These are phyloP conservation scores for Micromonas commoda DNA, from an alignment of 139 green algal species.

Conservation along the genomic window DNA sequence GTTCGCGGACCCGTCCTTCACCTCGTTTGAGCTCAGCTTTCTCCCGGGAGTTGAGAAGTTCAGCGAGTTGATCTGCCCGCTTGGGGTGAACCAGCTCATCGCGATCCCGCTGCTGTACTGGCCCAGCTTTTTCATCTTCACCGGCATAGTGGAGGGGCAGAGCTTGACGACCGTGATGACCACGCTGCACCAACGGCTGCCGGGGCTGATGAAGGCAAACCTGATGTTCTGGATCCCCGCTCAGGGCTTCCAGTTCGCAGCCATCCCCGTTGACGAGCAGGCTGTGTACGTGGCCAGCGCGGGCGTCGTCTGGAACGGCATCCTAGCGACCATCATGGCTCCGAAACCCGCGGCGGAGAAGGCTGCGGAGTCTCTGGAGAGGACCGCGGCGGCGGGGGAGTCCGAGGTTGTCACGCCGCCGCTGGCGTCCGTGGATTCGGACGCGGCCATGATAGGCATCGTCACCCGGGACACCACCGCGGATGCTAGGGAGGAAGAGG, in stretches of 20 bases:
- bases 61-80: no score
- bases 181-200: neutral
- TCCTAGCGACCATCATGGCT: neutral
- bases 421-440: no score
- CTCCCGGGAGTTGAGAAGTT: no score
- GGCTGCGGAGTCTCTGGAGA: neutral
- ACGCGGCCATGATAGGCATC: no score
- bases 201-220: neutral
- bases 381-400: no score
- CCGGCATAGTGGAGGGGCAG: neutral
- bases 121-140: neutral
- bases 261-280: neutral
- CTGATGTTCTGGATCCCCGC: neutral
- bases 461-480: no score
- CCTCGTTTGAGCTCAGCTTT: no score
- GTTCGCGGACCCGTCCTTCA: no score
- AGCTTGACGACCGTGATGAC: neutral
- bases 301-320: neutral
- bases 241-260: neutral
- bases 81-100: no score
- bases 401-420: no score
- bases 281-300: neutral
- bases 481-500: no score
- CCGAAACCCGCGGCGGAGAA: neutral
- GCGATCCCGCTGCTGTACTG: neutral